Conservation (phyloP, 1,284 basidiomycete species). For the Apiotrichum siamense region DNA sequence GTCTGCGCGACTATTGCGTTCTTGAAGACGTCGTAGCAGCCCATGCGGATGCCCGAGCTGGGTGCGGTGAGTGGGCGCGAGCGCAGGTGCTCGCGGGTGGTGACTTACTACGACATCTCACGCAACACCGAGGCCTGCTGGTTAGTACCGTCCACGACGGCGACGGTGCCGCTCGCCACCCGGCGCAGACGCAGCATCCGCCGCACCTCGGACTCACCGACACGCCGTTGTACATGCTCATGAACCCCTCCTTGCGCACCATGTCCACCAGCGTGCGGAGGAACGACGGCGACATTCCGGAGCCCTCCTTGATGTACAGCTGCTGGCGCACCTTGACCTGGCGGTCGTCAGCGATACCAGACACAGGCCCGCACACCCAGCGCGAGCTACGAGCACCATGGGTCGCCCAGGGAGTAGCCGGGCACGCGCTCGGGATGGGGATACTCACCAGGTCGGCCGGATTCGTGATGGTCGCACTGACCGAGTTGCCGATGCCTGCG, state of each 20-base stretch:
- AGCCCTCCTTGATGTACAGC: conserved; percentile 16
- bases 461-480: conserved; percentile 13
- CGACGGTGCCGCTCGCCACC: neutral
- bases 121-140: conserved; percentile 8
- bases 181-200: neutral
- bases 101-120: conserved; percentile 16
- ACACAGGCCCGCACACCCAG: too few species aligned
- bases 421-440: too few species aligned
- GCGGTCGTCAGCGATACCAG: neutral
- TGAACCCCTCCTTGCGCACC: conserved; percentile 12
- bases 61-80: neutral
- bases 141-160: neutral
- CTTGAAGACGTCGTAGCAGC: conserved; percentile 19
- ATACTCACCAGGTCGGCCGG: conserved; percentile 15
- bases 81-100: neutral
- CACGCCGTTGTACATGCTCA: conserved; percentile 15
- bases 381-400: too few species aligned
- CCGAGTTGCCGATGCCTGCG: conserved; percentile 11
- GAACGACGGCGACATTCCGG: conserved; percentile 8
- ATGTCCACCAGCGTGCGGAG: conserved; percentile 8
- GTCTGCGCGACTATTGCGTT: conserved; percentile 1
- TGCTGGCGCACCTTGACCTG: conserved; percentile 19
- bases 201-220: neutral
- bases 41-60: conserved; percentile 20
- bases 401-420: too few species aligned